Base-by-base conservation (phyloP, 2,329 filamentous ascomycete species). In the Aphanocladium album region DNA sequence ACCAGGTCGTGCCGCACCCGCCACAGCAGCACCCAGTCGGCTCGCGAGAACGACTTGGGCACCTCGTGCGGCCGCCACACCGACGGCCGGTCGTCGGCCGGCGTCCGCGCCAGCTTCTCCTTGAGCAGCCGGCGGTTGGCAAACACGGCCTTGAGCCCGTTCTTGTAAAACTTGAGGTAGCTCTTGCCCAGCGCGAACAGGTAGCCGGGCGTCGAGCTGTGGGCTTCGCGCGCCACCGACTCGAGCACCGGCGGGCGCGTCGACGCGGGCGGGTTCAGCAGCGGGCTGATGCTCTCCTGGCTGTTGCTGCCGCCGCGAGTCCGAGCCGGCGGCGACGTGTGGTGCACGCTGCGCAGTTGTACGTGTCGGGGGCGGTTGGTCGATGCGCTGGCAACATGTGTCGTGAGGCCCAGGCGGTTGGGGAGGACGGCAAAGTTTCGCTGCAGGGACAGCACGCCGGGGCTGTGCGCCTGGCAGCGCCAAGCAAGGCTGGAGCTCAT, bases 101-200 rank as follows among this genome's bases (percentile, higher is more conserved):
- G 79, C n/a, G 73, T 70, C 57, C 68, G 64, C 55, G 69, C 67
- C 60, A 76, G 71, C 71, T 71, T 79, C 68, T 76, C 73, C 56
- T 76, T 73, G 16, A 87, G 71, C 12, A 81, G 79, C 23, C 77
- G 70, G 52, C 83, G 80, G 66, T 96, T 96, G 62, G 79, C 76
- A 71, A 85, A 86, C 56, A 96, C 86, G 67, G 89, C 86, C 70
- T 87, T 86, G 35, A 96, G 75, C 19, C 93, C 93, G 1, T 85
- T 82, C 76, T 95, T 96, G 85, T 97, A 98, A 82, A 98, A 98
- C 39, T 75, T 74, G 11, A 89, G 73, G 74, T 96, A 96, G 56
- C 89, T 85, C 71, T 89, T 89, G 64, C 91, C 93, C 30, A 87
- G 76, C 47, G 75, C 71, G 68, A 84, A 83, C 63, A 84, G 78